A percentile compares a stretch with the other conserved stretches of the same genome.
Evolutionary conservation across 2,329 filamentous ascomycete species (phyloP).

Genomic region (Aspergillus latus): DNA sequence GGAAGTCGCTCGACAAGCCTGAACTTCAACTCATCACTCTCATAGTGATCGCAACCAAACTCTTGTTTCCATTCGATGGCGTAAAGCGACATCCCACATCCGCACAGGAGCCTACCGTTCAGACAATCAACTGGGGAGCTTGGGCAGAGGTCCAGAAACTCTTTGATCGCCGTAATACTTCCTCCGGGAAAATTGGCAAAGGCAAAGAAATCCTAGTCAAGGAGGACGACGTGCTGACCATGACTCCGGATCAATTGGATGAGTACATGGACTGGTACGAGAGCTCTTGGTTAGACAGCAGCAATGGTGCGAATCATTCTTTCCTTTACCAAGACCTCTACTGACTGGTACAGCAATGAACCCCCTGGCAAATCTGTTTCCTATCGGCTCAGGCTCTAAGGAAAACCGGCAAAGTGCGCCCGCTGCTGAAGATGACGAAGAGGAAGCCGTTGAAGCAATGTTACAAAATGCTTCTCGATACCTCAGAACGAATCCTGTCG

Average conservation of each 20-base stretch:
- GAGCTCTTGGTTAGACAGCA: constrained; percentile 55
- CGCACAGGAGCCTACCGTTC: constrained; percentile 56
- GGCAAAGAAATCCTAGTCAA: constrained; percentile 55
- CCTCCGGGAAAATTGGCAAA: constrained; percentile 41
- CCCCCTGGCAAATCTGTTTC: constrained; percentile 46
- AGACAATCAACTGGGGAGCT: constrained; percentile 68
- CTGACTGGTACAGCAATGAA: constrained; percentile 22
- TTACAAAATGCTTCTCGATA: constrained; percentile 46
- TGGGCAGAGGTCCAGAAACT: constrained; percentile 61
- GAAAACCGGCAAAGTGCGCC: constrained; percentile 15
- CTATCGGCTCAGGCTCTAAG: constrained; percentile 28
- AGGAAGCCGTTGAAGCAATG: constrained; percentile 36
- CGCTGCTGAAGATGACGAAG: constrained; percentile 20
- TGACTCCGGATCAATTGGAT: constrained; percentile 64
- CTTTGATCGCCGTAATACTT: constrained; percentile 33
- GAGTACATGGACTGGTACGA: constrained; percentile 80
- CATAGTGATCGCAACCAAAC: constrained; percentile 73
- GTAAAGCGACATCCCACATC: constrained; percentile 52
- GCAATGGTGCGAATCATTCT: constrained; percentile 24
- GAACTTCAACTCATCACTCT: constrained; percentile 72
- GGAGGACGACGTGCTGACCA: constrained; percentile 62
- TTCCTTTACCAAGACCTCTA: neutral
- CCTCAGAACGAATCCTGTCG: constrained; percentile 40
- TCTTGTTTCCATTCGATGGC: constrained; percentile 73
- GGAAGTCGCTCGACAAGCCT: constrained; percentile 58